Evolutionary conservation across 306 rosid species (phyloP).

Genomic region (Cucumis melo): DNA sequence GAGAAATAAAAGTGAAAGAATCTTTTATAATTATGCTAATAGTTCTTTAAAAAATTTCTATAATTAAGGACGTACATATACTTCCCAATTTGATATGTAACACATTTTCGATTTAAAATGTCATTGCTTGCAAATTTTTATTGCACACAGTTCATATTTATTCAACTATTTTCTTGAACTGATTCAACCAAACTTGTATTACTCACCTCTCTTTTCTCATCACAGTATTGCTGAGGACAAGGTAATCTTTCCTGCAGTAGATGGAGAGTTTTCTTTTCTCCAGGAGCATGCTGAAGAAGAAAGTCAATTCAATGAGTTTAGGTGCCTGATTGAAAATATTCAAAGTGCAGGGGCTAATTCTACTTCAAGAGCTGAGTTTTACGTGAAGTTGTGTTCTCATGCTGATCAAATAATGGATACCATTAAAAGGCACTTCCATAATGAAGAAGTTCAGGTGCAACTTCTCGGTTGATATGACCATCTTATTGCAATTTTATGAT

Average conservation of each 20-base stretch:
- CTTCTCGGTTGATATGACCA: constrained; percentile 9
- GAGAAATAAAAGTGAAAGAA: neutral
- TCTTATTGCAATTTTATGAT: neutral
- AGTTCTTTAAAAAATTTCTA: neutral
- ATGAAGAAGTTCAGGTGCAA: constrained; percentile 90
- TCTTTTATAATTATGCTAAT: neutral
- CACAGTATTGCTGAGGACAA: constrained; percentile 97
- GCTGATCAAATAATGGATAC: constrained; percentile 96
- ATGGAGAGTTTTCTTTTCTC: constrained; percentile 73
- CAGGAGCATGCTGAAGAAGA: constrained; percentile 93
- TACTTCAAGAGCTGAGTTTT: constrained; percentile 69
- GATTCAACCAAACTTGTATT: neutral
- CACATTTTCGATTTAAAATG: neutral
- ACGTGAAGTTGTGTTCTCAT: constrained; percentile 70
- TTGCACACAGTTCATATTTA: neutral
- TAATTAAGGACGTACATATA: neutral
- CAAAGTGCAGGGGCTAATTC: constrained; percentile 77
- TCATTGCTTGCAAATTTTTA: neutral
- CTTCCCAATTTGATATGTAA: neutral
- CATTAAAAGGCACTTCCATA: constrained; percentile 69
- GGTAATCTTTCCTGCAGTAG: constrained; percentile 95
- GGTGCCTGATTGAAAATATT: constrained; percentile 76
- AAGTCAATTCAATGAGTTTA: constrained; percentile 85
- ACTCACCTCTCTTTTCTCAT: constrained; percentile 15
- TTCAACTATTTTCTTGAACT: neutral